These are phyloP conservation scores for Dactylis glomerata DNA, from an alignment of 176 grass and related monocot species.

Conservation along the genomic window DNA sequence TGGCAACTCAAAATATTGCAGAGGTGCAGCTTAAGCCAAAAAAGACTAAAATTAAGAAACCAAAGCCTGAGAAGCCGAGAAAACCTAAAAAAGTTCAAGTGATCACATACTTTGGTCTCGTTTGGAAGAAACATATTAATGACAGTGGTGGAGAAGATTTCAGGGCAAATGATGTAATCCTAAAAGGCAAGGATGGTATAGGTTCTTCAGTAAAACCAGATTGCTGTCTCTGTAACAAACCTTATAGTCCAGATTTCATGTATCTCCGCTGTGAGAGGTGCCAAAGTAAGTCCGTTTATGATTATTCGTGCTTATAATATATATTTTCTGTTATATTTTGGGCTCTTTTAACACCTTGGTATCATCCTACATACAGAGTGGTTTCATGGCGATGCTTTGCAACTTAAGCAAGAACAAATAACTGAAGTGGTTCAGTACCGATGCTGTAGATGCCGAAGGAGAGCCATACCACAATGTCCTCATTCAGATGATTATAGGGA, in stretches of 20 bases:
- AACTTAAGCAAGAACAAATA: constrained; percentile 72
- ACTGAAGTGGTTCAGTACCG: constrained; percentile 67
- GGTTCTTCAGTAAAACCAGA: constrained; percentile 42
- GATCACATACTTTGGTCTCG: constrained; percentile 72
- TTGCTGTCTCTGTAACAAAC: constrained; percentile 73
- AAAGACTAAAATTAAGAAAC: constrained; percentile 36
- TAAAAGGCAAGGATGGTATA: constrained; percentile 62
- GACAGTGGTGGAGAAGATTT: constrained; percentile 52
- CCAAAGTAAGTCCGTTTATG: constrained; percentile 51
- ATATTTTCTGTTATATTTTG: constrained; percentile 20
- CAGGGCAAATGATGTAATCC: constrained; percentile 69
- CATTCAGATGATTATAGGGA: constrained; percentile 53
- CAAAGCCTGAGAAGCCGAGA: constrained; percentile 38
- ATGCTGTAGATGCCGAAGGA: constrained; percentile 86
- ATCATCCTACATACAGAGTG: constrained; percentile 59
- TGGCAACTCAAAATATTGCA: constrained; percentile 16
- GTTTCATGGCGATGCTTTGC: constrained; percentile 92
- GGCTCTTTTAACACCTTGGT: constrained; percentile 12
- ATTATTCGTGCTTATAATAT: constrained; percentile 25
- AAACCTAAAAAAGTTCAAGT: constrained; percentile 53
- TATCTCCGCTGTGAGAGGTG: constrained; percentile 90
- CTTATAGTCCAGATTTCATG: constrained; percentile 61
- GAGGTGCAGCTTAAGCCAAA: constrained; percentile 25
- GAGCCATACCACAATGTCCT: constrained; percentile 79
- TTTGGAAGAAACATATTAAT: constrained; percentile 67